Percentiles rank a stretch among this genome's conserved stretches.
Conservation (phyloP, 345 rosid species). For the Theobroma cacao region DNA sequence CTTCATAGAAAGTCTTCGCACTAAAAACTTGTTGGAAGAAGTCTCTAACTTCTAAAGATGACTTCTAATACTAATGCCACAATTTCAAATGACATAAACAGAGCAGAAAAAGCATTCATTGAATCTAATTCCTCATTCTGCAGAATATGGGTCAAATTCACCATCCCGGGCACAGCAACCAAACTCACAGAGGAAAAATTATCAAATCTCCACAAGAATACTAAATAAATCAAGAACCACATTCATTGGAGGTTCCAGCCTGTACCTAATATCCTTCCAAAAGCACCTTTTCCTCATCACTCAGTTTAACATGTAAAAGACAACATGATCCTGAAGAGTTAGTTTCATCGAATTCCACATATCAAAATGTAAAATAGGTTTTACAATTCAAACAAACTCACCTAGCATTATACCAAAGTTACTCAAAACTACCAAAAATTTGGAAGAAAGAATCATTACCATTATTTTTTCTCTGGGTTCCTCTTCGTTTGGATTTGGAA, state of each 20-base stretch:
- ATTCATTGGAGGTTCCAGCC: not conserved
- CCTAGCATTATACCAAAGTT: not conserved
- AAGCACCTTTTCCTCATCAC: not conserved
- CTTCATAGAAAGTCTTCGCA: not conserved
- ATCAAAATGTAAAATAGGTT: not conserved
- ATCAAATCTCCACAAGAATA: not conserved
- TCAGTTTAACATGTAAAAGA: not conserved
- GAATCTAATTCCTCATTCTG: not conserved
- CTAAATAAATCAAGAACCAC: not conserved
- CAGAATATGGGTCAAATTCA: not conserved
- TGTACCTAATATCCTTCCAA: not conserved
- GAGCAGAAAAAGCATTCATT: not conserved
- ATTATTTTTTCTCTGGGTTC: constrained; percentile 33
- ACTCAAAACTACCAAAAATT: not conserved
- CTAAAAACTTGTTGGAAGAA: not conserved
- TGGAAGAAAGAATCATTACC: constrained; percentile 38
- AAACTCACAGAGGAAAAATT: not conserved
- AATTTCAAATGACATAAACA: not conserved
- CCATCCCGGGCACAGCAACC: not conserved
- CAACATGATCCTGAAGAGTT: not conserved
- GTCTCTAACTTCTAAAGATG: not conserved
- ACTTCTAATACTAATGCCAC: not conserved
- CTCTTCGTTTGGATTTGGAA: constrained; percentile 52
- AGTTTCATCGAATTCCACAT: not conserved
- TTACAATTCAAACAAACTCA: constrained; percentile 10